A percentile compares a stretch with the other conserved stretches of the same genome.
Evolutionary conservation across 2,329 filamentous ascomycete species (phyloP).

Genomic region (Hirsutella rhossiliensis): DNA sequence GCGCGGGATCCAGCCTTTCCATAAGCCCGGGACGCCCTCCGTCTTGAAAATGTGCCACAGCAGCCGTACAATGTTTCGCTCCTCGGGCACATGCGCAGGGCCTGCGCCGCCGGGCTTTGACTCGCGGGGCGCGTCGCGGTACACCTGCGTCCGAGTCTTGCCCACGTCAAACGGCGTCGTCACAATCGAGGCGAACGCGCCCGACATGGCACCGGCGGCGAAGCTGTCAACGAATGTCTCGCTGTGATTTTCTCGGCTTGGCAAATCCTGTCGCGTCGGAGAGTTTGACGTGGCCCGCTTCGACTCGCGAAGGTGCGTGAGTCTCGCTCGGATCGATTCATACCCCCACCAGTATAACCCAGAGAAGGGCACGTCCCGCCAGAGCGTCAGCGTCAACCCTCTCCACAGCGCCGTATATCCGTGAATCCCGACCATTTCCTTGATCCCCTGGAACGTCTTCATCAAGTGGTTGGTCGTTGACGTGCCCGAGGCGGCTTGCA

Average conservation of each 20-base stretch:
- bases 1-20: slow-evolving; percentile 82
- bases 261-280: slow-evolving; percentile 38
- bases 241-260: slow-evolving; percentile 56
- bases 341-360: slow-evolving; percentile 98
- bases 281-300: slow-evolving; percentile 22
- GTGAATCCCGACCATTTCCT: slow-evolving; percentile 64
- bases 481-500: slow-evolving; percentile 61
- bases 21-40: slow-evolving; percentile 71
- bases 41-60: slow-evolving; percentile 84
- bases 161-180: slow-evolving; percentile 97
- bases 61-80: slow-evolving; percentile 66
- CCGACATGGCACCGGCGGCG: slow-evolving; percentile 70
- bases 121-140: slow-evolving; percentile 37
- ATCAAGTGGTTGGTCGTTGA: slow-evolving; percentile 58
- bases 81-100: slow-evolving; percentile 48
- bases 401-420: slow-evolving; percentile 83
- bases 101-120: slow-evolving; percentile 14
- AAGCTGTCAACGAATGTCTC: slow-evolving; percentile 85
- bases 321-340: slow-evolving; percentile 61
- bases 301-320: slow-evolving; percentile 57
- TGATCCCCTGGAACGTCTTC: slow-evolving; percentile 64
- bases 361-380: slow-evolving; percentile 95
- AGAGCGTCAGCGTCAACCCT: slow-evolving; percentile 79
- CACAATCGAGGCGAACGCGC: slow-evolving; percentile 72
- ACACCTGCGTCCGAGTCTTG: slow-evolving; percentile 88